phyloP scores from a whole-genome alignment of 257 asterid species.

The Mentha longifolia region DNA sequence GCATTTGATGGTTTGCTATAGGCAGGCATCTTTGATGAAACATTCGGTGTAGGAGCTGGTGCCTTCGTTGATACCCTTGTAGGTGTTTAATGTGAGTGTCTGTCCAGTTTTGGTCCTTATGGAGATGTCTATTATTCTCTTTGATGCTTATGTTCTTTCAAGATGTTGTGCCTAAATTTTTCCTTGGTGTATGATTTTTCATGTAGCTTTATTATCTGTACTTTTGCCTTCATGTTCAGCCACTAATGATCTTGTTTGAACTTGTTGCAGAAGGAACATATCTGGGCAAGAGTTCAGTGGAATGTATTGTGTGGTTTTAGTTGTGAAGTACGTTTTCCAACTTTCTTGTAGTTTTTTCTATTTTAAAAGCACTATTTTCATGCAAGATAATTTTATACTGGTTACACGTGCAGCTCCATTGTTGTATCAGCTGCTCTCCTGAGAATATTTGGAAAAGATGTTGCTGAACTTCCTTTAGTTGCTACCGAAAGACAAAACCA shows the following conservation, averaged over 20 bases:
- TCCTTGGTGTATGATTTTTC: constrained; percentile 5
- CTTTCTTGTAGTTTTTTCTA: background rate
- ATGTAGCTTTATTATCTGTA: background rate
- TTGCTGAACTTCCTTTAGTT: constrained; percentile 97
- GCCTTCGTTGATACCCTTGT: background rate
- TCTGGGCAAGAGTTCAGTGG: constrained; percentile 99
- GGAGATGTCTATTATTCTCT: background rate
- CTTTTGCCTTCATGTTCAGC: constrained; percentile 15
- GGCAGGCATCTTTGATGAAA: background rate
- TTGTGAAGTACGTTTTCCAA: constrained; percentile 70
- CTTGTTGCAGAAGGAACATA: constrained; percentile 86
- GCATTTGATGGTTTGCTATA: background rate
- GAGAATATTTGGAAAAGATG: constrained; percentile 86
- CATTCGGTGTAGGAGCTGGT: background rate
- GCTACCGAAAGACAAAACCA: constrained; percentile 88
- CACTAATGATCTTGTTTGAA: constrained; percentile 6
- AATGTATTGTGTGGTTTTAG: constrained; percentile 88
- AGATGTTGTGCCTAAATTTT: background rate
- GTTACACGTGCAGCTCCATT: constrained; percentile 62
- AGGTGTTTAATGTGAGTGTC: background rate
- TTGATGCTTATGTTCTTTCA: background rate
- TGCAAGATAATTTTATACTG: background rate
- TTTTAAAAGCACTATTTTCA: background rate
- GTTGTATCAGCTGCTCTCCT: constrained; percentile 97
- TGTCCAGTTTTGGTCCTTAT: background rate